Percentiles rank a stretch among this genome's conserved stretches.
These are phyloP conservation scores for Boletales sp. DNA, from an alignment of 768 basidiomycete species.

Conservation along the genomic window DNA sequence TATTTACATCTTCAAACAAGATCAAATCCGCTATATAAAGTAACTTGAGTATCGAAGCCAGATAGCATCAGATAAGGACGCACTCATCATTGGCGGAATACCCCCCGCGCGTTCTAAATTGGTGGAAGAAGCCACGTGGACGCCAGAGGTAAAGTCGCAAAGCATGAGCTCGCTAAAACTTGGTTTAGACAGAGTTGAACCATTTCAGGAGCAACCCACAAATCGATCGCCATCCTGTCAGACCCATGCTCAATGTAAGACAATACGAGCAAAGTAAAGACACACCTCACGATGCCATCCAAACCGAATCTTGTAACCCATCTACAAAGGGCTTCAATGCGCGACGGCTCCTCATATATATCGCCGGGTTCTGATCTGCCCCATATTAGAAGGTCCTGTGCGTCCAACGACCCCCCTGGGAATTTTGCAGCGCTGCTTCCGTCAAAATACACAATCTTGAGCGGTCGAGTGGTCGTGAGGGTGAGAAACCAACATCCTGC, in stretches of 20 bases:
- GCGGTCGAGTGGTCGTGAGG: constrained; percentile 21
- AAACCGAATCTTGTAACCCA: constrained; percentile 41
- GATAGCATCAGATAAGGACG: background rate
- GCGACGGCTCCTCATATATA: constrained; percentile 29
- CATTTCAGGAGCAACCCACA: constrained; percentile 17
- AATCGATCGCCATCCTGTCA: constrained; percentile 28
- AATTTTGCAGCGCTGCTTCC: constrained; percentile 48
- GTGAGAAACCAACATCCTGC: constrained; percentile 17
- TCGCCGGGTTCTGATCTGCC: constrained; percentile 22
- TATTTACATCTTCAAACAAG: constrained; percentile 5
- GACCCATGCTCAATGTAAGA: background rate
- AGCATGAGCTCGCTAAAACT: constrained; percentile 29
- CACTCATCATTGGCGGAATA: background rate
- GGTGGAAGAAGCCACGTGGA: constrained; percentile 20
- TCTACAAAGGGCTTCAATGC: constrained; percentile 39
- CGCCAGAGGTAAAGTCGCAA: constrained; percentile 30
- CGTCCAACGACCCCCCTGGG: constrained; percentile 39
- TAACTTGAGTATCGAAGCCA: background rate
- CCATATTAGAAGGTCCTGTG: constrained; percentile 47
- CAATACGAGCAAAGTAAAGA: background rate
- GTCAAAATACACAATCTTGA: constrained; percentile 51
- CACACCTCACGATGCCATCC: constrained; percentile 46
- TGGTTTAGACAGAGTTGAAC: background rate
- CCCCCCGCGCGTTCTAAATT: constrained; percentile 2
- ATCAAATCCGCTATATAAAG: background rate